Percentiles rank a stretch among this genome's conserved stretches.
Evolutionary conservation across 306 rosid genomes (phyloP).

Genomic region (Cicer arietinum): DNA sequence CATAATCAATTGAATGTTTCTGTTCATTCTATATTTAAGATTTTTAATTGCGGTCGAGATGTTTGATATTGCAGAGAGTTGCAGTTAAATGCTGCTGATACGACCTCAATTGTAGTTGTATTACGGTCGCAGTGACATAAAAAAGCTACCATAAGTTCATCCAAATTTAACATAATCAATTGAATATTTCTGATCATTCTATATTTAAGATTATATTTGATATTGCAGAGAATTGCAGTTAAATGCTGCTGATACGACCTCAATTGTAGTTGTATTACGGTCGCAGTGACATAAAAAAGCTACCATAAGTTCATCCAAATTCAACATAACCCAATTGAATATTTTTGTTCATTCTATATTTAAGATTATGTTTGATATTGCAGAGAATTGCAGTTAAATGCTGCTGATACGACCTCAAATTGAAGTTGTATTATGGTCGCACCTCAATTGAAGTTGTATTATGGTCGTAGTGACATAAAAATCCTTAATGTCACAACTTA

Average conservation of each 20-base stretch:
- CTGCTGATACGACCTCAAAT: neutral
- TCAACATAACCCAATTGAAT: conserved; percentile 6
- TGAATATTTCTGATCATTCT: neutral
- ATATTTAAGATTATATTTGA: neutral
- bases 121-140: neutral
- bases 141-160: conserved; percentile 20
- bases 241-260: neutral
- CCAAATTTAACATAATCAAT: conserved; percentile 10
- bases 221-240: neutral
- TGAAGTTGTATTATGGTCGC: too few relatives aligned
- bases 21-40: neutral
- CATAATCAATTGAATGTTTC: neutral
- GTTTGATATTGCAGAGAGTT: neutral
- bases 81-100: neutral
- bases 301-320: conserved; percentile 22
- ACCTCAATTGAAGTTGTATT: neutral
- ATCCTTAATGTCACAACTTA: neutral
- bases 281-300: neutral
- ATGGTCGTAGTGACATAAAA: neutral
- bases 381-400: neutral
- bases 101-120: neutral
- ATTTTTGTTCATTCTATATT: neutral
- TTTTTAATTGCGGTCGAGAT: neutral
- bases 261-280: neutral
- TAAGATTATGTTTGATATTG: neutral